Evolutionary conservation across 192 early-diverging fungal species (phyloP).

Genomic region (Podila minutissima): DNA sequence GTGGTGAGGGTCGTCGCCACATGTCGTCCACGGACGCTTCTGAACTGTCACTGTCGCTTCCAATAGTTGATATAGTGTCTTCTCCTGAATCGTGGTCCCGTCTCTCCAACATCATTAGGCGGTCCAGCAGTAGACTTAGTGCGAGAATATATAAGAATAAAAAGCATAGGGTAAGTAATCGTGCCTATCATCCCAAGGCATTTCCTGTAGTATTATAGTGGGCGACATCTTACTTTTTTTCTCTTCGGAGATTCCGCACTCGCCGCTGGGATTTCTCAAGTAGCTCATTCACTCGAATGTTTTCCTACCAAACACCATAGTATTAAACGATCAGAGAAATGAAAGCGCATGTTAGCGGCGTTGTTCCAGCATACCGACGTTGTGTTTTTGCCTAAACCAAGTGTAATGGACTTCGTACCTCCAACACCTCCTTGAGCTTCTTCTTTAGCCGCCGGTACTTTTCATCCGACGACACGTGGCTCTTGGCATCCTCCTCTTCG

Average conservation of each 20-base stretch:
- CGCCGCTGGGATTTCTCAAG: conserved; percentile 31
- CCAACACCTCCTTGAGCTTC: conserved; percentile 53
- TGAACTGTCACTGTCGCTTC: conserved; percentile 27
- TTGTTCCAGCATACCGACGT: background rate
- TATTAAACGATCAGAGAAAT: background rate
- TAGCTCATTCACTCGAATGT: conserved; percentile 23
- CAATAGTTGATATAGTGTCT: conserved; percentile 16
- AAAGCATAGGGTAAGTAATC: background rate
- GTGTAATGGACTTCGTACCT: conserved; percentile 21
- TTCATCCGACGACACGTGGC: conserved; percentile 28
- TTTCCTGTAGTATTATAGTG: background rate
- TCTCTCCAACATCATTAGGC: conserved; percentile 16
- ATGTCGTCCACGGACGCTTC: conserved; percentile 24
- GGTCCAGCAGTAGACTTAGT: conserved; percentile 28
- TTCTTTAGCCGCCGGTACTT: conserved; percentile 57
- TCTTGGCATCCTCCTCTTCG: background rate
- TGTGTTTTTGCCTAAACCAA: too few species aligned
- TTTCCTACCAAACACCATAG: conserved; percentile 14
- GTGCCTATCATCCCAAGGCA: background rate
- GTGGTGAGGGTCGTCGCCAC: background rate
- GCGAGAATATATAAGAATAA: background rate
- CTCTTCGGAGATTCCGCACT: conserved; percentile 30
- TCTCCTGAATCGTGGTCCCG: conserved; percentile 16
- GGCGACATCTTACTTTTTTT: conserved; percentile 27
- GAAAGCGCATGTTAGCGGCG: background rate